Conservation (phyloP, 108 stramenopile genomes). For the Pseudonitzschia pungens region DNA sequence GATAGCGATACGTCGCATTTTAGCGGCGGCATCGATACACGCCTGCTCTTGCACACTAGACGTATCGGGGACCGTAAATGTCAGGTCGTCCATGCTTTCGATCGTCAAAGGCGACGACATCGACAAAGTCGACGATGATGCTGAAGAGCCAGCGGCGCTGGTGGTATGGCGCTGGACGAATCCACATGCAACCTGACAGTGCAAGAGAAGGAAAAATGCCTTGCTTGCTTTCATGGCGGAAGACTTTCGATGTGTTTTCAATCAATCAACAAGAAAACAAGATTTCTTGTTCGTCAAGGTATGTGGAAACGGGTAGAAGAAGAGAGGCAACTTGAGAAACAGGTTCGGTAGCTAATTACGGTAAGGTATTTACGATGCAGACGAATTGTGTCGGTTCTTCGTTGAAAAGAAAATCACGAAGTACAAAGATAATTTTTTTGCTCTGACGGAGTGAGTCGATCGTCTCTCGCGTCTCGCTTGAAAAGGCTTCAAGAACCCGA, state of each 20-base stretch:
- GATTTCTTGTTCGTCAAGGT: too few relatives aligned
- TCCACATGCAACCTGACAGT: background rate
- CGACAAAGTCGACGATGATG: background rate
- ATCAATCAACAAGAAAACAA: background rate
- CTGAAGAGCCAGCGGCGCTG: background rate
- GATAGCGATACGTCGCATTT: slow-evolving; percentile 69
- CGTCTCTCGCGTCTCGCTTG: background rate
- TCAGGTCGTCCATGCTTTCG: slow-evolving; percentile 37
- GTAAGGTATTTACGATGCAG: too few relatives aligned
- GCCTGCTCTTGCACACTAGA: slow-evolving; percentile 50
- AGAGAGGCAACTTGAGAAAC: too few relatives aligned
- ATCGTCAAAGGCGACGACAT: background rate
- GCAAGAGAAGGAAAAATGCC: background rate
- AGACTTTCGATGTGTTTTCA: background rate
- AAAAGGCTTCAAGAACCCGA: background rate
- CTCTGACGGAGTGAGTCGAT: too few relatives aligned
- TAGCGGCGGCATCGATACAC: slow-evolving; percentile 60
- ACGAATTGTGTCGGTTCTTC: background rate
- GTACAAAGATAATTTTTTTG: too few relatives aligned
- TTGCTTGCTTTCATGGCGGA: slow-evolving; percentile 9
- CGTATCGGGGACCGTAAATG: slow-evolving; percentile 60
- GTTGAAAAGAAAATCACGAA: too few relatives aligned
- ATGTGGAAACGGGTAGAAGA: too few relatives aligned
- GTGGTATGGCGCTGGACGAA: background rate
- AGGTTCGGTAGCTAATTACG: too few relatives aligned